Percentiles rank a stretch among this genome's conserved stretches.
Evolutionary conservation across 305 asterid species (phyloP).

Genomic region (Ilex paraguariensis): DNA sequence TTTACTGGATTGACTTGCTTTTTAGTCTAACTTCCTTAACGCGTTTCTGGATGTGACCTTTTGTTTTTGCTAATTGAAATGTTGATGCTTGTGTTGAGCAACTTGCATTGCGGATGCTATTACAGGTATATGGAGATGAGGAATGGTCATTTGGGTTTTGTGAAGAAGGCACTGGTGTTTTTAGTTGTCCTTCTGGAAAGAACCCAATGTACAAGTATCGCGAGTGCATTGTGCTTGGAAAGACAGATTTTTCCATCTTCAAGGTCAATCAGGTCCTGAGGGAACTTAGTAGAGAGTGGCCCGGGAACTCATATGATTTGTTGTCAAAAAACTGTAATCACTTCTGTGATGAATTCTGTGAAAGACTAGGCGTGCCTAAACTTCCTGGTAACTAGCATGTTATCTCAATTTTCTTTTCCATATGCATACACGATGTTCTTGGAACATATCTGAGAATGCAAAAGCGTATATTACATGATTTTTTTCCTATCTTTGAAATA

Average conservation of each 20-base stretch:
- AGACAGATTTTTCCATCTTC: slow-evolving; percentile 53
- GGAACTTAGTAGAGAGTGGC: slow-evolving; percentile 97
- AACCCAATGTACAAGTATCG: slow-evolving; percentile 96
- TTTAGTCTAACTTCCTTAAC: too few species aligned
- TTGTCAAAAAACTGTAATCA: slow-evolving; percentile 92
- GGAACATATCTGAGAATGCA: too few species aligned
- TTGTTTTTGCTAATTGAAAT: too few species aligned
- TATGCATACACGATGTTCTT: too few species aligned
- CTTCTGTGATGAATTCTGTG: slow-evolving; percentile 89
- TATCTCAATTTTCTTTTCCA: slow-evolving; percentile 6
- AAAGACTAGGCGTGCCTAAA: slow-evolving; percentile 89
- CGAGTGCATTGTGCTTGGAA: slow-evolving; percentile 75
- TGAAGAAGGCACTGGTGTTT: slow-evolving; percentile 92
- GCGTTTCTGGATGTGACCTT: too few species aligned
- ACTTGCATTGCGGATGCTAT: not conserved
- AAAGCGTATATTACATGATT: too few species aligned
- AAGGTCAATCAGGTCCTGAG: slow-evolving; percentile 82
- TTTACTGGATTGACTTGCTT: too few species aligned
- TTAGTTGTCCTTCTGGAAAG: slow-evolving; percentile 75
- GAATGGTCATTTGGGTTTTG: slow-evolving; percentile 99
- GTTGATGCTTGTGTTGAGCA: too few species aligned
- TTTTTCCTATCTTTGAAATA: too few species aligned
- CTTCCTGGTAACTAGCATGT: slow-evolving; percentile 68
- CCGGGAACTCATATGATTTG: slow-evolving; percentile 81
- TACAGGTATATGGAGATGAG: slow-evolving; percentile 65